Evolutionary conservation across 257 asterid species (phyloP).

Genomic region (Rauvolfia tetraphylla): DNA sequence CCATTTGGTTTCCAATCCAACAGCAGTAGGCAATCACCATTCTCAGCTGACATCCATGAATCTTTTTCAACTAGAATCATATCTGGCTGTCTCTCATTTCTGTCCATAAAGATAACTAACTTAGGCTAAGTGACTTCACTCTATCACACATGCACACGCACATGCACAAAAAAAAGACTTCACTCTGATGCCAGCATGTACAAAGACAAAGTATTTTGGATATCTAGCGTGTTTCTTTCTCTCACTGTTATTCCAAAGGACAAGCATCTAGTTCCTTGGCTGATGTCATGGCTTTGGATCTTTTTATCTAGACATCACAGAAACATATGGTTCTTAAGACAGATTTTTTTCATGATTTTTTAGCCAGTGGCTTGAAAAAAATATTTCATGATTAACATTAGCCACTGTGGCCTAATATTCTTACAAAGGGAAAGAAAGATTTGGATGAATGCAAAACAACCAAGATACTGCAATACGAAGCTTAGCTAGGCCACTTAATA

Average conservation of each 20-base stretch:
- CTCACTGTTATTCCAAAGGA: background rate
- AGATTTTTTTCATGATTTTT: background rate
- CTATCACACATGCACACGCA: too few species aligned
- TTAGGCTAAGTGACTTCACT: background rate
- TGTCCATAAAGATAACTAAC: constrained; percentile 20
- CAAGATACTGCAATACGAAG: background rate
- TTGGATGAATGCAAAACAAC: background rate
- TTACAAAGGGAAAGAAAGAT: background rate
- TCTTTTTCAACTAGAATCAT: constrained; percentile 80
- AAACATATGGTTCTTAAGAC: too few species aligned
- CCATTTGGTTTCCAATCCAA: constrained; percentile 54
- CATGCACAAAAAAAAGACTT: too few species aligned
- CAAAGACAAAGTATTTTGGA: background rate
- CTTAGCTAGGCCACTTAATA: background rate
- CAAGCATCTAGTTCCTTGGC: background rate
- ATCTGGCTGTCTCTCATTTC: constrained; percentile 58
- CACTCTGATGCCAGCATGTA: too few species aligned
- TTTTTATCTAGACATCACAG: background rate
- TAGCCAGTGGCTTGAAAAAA: background rate
- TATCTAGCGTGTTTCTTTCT: background rate
- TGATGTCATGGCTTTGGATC: background rate
- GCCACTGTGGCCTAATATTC: background rate
- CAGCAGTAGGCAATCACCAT: constrained; percentile 27
- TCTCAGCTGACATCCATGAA: constrained; percentile 60
- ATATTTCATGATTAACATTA: too few species aligned